These are phyloP conservation scores for Mesostigma viride DNA, from an alignment of 139 green algal species.

Conservation along the genomic window DNA sequence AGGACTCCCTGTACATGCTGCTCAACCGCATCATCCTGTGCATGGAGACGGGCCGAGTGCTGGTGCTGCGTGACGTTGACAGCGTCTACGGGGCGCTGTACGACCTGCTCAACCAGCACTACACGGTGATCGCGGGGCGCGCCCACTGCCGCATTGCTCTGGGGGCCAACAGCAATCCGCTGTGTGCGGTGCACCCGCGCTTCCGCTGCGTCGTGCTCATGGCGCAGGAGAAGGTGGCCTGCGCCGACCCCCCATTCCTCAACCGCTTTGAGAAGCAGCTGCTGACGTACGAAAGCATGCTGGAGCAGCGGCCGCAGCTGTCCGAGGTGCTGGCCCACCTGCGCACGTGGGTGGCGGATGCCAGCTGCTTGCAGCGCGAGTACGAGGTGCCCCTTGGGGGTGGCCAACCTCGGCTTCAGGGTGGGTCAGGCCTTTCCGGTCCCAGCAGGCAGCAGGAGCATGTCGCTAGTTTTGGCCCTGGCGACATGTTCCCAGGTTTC, in stretches of 20 bases:
- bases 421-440: too few species aligned
- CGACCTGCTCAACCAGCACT: slow-evolving; percentile 39
- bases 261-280: slow-evolving; percentile 29
- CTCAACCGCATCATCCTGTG: slow-evolving; percentile 24
- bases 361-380: too few species aligned
- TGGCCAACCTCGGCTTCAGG: too few species aligned
- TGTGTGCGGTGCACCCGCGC: slow-evolving; percentile 27
- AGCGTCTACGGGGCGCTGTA: slow-evolving; percentile 28
- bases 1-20: slow-evolving; percentile 20
- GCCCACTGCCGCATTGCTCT: slow-evolving; percentile 30
- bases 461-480: too few species aligned
- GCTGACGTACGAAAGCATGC: not conserved
- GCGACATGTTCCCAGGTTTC: too few species aligned
- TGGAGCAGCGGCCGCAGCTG: too few species aligned
- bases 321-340: too few species aligned
- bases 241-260: slow-evolving; percentile 15
- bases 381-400: too few species aligned
- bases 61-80: slow-evolving; percentile 20
- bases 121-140: slow-evolving; percentile 17
- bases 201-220: slow-evolving; percentile 28
- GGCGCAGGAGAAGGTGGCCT: not conserved
- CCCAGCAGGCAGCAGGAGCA: too few species aligned
- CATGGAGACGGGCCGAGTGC: slow-evolving; percentile 26
- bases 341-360: too few species aligned
- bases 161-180: slow-evolving; percentile 23